Base-by-base conservation (phyloP, 73 alveolate species). In the Paramecium bursaria region DNA sequence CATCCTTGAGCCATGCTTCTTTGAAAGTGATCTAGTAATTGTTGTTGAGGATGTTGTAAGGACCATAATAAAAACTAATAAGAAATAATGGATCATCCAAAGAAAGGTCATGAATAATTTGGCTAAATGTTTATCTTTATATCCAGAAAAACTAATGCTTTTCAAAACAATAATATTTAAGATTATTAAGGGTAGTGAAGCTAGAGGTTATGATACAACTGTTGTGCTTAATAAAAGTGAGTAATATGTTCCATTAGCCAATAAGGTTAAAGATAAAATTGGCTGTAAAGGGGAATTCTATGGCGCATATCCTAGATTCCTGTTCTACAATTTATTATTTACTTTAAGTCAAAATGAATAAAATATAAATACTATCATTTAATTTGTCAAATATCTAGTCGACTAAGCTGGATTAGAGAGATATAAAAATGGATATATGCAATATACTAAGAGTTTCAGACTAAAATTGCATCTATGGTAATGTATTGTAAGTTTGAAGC, bases 241-340 rank as follows among this genome's bases (percentile, higher is more conserved):
- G 14, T 35, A 53, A 33, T 61, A 54, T 44, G 76, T 79, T 1
- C 89, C 89, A 42, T 53, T 79, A 10, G 89, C 89, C 13, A 79
- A 79, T 42, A 31, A 79, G 13, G 51, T 79, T 17, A 79, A 79
- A 17, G 57, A 61, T 14, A 31, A 48, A 19, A 23, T 48, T 3
- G 31, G 67, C 14, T 53, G 76, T 39, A 79, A 53, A 46, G 76
- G 67, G 7, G 89, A 79, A 30, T 79, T 39, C 46, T 79, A 33
- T 52, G 89, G 89, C 3, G 89, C 89, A 25, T 79, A 50, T 55
- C 89, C 89, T 21, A 52, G 89, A 55, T 79, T 79, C 29, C 35
- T 79, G 14, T 11, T 79, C n/a, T 46, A 53, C 7, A 46, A 26
- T 31, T 49, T 79, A 7, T 39, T 79, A 33, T 61, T 53, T 25